A percentile compares a stretch with the other conserved stretches of the same genome.
These are phyloP conservation scores for Pyricularia sp. DNA, from an alignment of 2,329 filamentous ascomycete genomes.

Conservation along the genomic window DNA sequence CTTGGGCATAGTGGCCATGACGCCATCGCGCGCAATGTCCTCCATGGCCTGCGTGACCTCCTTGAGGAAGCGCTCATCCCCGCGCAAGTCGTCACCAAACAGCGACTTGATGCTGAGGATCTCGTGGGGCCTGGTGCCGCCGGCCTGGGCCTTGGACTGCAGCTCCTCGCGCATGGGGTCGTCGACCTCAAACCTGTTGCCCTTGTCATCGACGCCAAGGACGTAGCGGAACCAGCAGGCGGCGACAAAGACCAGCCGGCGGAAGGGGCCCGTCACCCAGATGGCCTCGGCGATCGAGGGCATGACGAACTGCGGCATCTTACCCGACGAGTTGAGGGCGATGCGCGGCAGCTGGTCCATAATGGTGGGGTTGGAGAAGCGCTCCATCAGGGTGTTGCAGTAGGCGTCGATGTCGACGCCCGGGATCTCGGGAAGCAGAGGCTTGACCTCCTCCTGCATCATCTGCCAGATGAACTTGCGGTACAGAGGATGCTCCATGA, in stretches of 20 bases:
- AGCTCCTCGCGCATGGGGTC: conserved; percentile 40
- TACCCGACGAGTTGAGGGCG: conserved; percentile 41
- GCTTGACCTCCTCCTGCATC: conserved; percentile 47
- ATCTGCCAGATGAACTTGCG: conserved; percentile 40
- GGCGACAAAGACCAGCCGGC: conserved; percentile 36
- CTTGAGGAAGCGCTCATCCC: conserved; percentile 35
- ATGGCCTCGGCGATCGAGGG: conserved; percentile 36
- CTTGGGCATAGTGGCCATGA: conserved; percentile 39
- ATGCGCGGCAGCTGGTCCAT: conserved; percentile 44
- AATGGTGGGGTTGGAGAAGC: conserved; percentile 46
- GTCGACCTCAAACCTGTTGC: conserved; percentile 29
- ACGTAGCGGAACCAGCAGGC: conserved; percentile 43
- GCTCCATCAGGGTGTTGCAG: conserved; percentile 41
- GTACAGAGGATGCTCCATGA: conserved; percentile 38
- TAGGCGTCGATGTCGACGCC: conserved; percentile 42
- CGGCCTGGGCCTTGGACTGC: conserved; percentile 31
- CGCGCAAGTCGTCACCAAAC: conserved; percentile 41
- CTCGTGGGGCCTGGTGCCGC: conserved; percentile 28
- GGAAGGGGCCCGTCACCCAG: conserved; percentile 32
- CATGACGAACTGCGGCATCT: conserved; percentile 44
- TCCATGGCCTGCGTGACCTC: conserved; percentile 37
- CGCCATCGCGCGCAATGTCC: conserved; percentile 34
- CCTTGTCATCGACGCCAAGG: conserved; percentile 37
- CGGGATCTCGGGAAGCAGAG: conserved; percentile 36
- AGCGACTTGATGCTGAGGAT: conserved; percentile 36